Evolutionary conservation across 1,284 basidiomycete species (phyloP).

Genomic region (Prillingera fragicola): DNA sequence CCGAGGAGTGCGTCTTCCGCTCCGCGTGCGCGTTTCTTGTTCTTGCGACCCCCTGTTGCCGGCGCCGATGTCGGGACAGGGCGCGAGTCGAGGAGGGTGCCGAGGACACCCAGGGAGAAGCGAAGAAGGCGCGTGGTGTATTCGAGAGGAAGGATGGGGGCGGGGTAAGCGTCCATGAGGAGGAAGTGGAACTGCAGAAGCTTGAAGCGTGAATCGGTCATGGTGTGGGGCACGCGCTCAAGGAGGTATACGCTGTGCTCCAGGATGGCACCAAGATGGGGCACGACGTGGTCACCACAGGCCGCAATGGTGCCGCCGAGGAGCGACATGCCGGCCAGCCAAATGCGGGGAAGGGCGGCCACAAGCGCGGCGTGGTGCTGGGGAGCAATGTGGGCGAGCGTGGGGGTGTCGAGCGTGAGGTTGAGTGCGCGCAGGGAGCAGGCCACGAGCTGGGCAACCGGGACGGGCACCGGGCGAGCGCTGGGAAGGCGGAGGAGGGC

Average conservation of each 20-base stretch:
- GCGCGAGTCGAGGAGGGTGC: conserved; percentile 26
- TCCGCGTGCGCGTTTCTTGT: conserved; percentile 67
- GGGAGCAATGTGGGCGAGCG: conserved; percentile 40
- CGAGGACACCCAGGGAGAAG: conserved; percentile 28
- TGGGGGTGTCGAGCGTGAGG: conserved; percentile 57
- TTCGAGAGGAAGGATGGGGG: conserved; percentile 30
- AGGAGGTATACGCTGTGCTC: conserved; percentile 42
- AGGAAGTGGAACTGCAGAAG: conserved; percentile 38
- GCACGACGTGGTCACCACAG: conserved; percentile 40
- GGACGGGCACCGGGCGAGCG: conserved; percentile 64
- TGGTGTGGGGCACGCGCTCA: conserved; percentile 29
- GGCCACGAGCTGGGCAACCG: conserved; percentile 55
- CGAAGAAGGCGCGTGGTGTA: conserved; percentile 39
- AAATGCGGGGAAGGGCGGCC: conserved; percentile 32
- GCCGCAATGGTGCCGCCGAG: conserved; percentile 23
- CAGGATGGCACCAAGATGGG: conserved; percentile 37
- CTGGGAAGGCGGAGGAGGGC: conserved; percentile 54
- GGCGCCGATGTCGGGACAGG: background rate
- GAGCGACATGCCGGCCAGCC: conserved; percentile 36
- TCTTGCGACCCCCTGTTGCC: conserved; percentile 46
- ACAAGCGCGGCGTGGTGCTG: conserved; percentile 36
- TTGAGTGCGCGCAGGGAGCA: conserved; percentile 51
- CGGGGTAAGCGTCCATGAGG: conserved; percentile 29
- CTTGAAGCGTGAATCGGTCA: conserved; percentile 30
- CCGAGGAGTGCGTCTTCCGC: conserved; percentile 75